Evolutionary conservation across 2,329 filamentous ascomycete genomes (phyloP).

Genomic region (Herpotrichia juniperi): DNA sequence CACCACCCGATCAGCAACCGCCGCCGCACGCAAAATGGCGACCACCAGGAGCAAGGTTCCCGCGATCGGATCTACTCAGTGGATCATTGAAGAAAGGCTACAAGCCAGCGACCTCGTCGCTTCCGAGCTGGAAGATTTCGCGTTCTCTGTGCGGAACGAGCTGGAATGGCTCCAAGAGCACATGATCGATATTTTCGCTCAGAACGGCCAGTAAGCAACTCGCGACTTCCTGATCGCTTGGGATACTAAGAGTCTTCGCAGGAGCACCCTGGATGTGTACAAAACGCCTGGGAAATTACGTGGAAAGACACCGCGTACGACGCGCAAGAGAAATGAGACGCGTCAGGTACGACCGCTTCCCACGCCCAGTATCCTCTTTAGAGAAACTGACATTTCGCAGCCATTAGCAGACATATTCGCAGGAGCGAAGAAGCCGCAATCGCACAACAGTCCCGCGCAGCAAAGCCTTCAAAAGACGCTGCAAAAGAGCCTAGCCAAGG

Average conservation of each 20-base stretch:
- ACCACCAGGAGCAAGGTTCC: slow-evolving; percentile 39
- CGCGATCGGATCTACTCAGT: slow-evolving; percentile 80
- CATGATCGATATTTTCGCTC: slow-evolving; percentile 91
- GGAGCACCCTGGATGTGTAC: slow-evolving; percentile 93
- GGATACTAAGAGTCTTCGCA: slow-evolving; percentile 50
- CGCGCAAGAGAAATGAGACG: slow-evolving; percentile 66
- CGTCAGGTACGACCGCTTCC: slow-evolving; percentile 69
- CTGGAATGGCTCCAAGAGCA: slow-evolving; percentile 99
- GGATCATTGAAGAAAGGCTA: slow-evolving; percentile 84
- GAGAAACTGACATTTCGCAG: slow-evolving; percentile 40
- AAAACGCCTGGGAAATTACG: slow-evolving; percentile 87
- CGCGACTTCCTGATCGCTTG: slow-evolving; percentile 4
- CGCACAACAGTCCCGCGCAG: slow-evolving; percentile 60
- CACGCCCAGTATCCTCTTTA: slow-evolving; percentile 61
- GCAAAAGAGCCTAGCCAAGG: slow-evolving; percentile 62
- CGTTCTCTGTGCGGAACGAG: slow-evolving; percentile 90
- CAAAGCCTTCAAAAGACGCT: slow-evolving; percentile 55
- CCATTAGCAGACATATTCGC: slow-evolving; percentile 57
- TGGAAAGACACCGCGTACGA: slow-evolving; percentile 78
- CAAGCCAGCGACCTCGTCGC: slow-evolving; percentile 77
- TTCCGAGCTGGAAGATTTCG: slow-evolving; percentile 89
- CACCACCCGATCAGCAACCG: slow-evolving; percentile 5
- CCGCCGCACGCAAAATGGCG: slow-evolving; percentile 31
- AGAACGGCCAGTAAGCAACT: slow-evolving; percentile 77
- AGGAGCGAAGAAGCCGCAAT: slow-evolving; percentile 49